Evolutionary conservation across 805 yeast genomes (phyloP), one percentile per base, ranked within the genome.

Genomic region (Vanderwaltozyma yarrowii): DNA sequence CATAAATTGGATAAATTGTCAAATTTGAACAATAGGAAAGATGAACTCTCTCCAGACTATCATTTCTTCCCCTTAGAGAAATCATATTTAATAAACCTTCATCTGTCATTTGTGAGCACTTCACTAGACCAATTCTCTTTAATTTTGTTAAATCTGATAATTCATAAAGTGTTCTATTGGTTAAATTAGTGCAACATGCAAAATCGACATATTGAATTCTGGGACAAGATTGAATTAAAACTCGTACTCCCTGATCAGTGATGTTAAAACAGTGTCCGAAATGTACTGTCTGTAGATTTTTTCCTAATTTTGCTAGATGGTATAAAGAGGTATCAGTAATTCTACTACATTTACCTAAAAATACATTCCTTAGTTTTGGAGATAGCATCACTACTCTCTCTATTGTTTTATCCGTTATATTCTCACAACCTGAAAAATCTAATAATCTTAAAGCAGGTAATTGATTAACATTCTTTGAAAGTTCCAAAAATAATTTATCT

Each of bases 251-350:
- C 44, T 69, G 73, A 62, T 89, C 97, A 1, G 96, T 89, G 40
- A 89, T 82, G 52, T 81, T 76, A 33, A 78, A 73, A 65, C 98
- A 92, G 64, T 89, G 97, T 14, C 97, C 97, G 43, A 89, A 70
- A 63, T 92, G 97, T 36, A 92, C 71, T 50, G 87, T 86, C 53
- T 87, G 96, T 47, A 89, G 67, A 47, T 79, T 78, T 51, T 81
- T 74, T 4, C 89, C 94, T 41, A 92, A 67, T 23, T 69, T 70
- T 6, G 94, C 72, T 44, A 92, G 67, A 14, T 84, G 75, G 36
- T 76, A 67, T 30, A 89, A 64, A 3, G 94, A 77, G 1, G 78
- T 71, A 64, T 89, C 96, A 1, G 96, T 85, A 21, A 89, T 76
- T 52, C 78, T 78, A 53, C 78, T 67, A 66, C 97, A 92, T 60